phyloP scores from a whole-genome alignment of 176 grass and related monocot genomes.

The Chloris gayana region DNA sequence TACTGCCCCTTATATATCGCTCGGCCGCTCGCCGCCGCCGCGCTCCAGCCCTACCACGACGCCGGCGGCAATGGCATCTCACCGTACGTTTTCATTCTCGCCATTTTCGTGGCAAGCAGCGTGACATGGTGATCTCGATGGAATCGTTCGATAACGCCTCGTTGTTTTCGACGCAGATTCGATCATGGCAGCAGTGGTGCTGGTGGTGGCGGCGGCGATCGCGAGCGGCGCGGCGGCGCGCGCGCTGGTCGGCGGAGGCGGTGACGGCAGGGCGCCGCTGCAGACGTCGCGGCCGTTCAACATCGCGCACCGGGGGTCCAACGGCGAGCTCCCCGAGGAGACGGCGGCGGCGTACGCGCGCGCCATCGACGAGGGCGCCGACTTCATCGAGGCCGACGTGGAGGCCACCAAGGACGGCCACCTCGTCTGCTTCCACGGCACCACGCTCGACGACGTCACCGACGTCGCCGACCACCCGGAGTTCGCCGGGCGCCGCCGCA shows the following conservation, averaged over 20 bases:
- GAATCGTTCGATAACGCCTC: too few species aligned
- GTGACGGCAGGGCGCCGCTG: slow-evolving; percentile 25
- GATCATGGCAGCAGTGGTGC: background rate
- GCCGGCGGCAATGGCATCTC: slow-evolving; percentile 9
- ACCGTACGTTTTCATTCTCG: too few species aligned
- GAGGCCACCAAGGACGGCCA: slow-evolving; percentile 53
- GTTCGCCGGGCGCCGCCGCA: slow-evolving; percentile 46
- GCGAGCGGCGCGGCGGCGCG: slow-evolving; percentile 22
- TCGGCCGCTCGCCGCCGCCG: background rate
- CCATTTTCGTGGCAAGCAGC: too few species aligned
- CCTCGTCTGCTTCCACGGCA: slow-evolving; percentile 62
- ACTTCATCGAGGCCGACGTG: slow-evolving; percentile 64
- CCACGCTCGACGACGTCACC: slow-evolving; percentile 52
- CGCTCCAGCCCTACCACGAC: background rate
- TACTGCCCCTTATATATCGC: background rate
- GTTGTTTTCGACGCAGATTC: background rate
- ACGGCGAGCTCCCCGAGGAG: slow-evolving; percentile 61
- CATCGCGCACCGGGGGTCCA: slow-evolving; percentile 61
- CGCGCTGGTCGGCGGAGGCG: slow-evolving; percentile 22
- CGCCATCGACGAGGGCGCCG: slow-evolving; percentile 59
- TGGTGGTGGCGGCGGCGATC: background rate
- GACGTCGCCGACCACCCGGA: slow-evolving; percentile 48
- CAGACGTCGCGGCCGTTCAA: slow-evolving; percentile 52
- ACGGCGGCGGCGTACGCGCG: slow-evolving; percentile 51
- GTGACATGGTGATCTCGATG: too few species aligned